A percentile compares a stretch with the other conserved stretches of the same genome.
These are phyloP conservation scores for Didymella pomorum DNA, from an alignment of 2,329 filamentous ascomycete genomes.

Conservation along the genomic window DNA sequence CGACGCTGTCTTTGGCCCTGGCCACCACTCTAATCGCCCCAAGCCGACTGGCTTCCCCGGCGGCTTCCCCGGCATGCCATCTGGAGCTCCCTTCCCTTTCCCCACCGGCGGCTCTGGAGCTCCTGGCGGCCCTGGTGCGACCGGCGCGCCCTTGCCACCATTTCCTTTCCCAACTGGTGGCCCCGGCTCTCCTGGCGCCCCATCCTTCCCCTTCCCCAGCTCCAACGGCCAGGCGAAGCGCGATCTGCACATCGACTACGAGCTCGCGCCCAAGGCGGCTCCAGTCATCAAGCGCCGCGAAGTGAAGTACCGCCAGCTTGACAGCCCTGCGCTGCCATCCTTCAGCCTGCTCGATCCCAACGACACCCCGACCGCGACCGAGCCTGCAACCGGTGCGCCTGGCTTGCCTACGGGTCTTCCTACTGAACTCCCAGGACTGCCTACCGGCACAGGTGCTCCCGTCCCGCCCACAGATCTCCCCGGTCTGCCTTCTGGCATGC, in stretches of 20 bases:
- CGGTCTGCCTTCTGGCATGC: background rate
- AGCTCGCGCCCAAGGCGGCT: conserved; percentile 22
- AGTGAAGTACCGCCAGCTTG: conserved; percentile 17
- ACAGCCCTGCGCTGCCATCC: conserved; percentile 15
- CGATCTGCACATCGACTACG: conserved; percentile 26
- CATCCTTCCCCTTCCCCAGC: background rate
- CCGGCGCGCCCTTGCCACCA: background rate
- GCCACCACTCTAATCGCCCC: conserved; percentile 11
- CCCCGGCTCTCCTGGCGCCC: background rate
- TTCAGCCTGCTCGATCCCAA: conserved; percentile 24
- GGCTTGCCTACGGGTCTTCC: background rate
- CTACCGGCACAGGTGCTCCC: background rate
- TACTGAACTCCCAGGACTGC: background rate
- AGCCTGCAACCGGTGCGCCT: conserved; percentile 1
- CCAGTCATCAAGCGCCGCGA: background rate
- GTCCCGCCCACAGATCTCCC: conserved; percentile 7
- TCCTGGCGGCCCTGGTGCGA: background rate
- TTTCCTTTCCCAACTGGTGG: background rate
- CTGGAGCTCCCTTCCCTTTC: background rate
- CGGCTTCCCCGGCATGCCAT: conserved; percentile 8
- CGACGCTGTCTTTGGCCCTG: conserved; percentile 25
- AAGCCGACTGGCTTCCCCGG: conserved; percentile 11
- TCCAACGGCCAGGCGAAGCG: conserved; percentile 12
- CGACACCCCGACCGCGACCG: conserved; percentile 4
- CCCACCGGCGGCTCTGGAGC: background rate